Base-by-base conservation (phyloP, 768 basidiomycete species). In the Boletus coccyginus region DNA sequence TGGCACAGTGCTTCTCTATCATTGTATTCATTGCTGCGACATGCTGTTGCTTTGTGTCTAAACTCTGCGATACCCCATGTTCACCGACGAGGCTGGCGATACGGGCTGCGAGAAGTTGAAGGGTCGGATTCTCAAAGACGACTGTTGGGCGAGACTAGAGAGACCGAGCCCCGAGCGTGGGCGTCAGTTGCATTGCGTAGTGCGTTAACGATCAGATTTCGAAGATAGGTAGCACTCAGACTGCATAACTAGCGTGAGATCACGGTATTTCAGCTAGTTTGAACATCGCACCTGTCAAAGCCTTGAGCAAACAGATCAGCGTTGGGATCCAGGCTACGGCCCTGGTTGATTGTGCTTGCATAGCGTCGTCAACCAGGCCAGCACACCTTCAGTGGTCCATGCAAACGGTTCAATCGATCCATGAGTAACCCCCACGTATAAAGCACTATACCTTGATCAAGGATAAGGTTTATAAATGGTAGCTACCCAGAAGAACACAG, bases 91-190 rank as follows among this genome's bases (percentile, higher is more conserved):
- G 24, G 50, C 46, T 4, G n/a, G 60, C 19, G 46, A 65, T 27
- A 1, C 24, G 38, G 2, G 46, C 31, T 7, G 56, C 53, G 10
- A 65, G 56, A 7, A 39, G 50, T 19, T 53, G n/a, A 10, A 78
- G 68, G 0, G 74, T 74, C 8, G 78, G 78, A 33, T 78, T 61
- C 44, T 65, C 62, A 42, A 68, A 72, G 0, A 81, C 70, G 44
- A 75, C n/a, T 62, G 51, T 64, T 62, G 7, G 62, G 60, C 4
- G 68, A 57, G 3, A 79, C 46, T 2, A 66, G 53, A 16, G 50
- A 48, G 9, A 64, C 58, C 1, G 66, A 59, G 2, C 64, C 19
- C 24, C 16, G 50, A 24, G 17, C n/a, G 5, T 46, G n/a, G 58
- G 60, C 1, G 60, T 51, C 21, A 58, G 69, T 55, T 1, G 73